A percentile compares a stretch with the other conserved stretches of the same genome.
Evolutionary conservation across 208 protist genomes (phyloP).

Genomic region (Novymonas esmeraldas): DNA sequence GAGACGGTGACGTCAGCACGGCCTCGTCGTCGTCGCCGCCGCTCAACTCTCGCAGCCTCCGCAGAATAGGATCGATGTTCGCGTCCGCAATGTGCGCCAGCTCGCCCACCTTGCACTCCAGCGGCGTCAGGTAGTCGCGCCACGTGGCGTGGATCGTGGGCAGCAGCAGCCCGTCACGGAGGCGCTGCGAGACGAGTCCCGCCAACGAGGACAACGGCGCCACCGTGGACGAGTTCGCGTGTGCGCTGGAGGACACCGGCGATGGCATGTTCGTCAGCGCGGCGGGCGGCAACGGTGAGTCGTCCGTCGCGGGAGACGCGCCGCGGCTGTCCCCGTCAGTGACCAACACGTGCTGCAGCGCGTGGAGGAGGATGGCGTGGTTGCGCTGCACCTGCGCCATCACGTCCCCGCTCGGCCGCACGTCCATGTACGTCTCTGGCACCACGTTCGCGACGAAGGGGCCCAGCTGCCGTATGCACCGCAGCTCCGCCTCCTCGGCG

Average conservation of each 20-base stretch:
- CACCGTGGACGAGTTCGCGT: not conserved
- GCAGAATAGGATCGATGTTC: constrained; percentile 43
- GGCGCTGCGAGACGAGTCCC: constrained; percentile 11
- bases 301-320: not conserved
- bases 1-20: not conserved
- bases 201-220: not conserved
- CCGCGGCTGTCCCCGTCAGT: not conserved
- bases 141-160: constrained; percentile 58
- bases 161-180: constrained; percentile 42
- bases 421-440: constrained; percentile 63
- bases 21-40: not conserved
- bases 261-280: constrained; percentile 9
- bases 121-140: constrained; percentile 52
- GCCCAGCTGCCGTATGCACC: constrained; percentile 15
- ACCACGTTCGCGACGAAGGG: constrained; percentile 59
- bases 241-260: not conserved
- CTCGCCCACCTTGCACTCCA: constrained; percentile 46
- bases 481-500: constrained; percentile 19
- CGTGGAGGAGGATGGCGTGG: constrained; percentile 44
- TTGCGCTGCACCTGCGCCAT: constrained; percentile 36
- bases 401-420: constrained; percentile 30
- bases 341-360: constrained; percentile 34
- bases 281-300: not conserved
- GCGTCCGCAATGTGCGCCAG: constrained; percentile 42
- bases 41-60: constrained; percentile 8